Evolutionary conservation across 169 alveolate species (phyloP), one percentile per base, ranked within the genome.

Genomic region (Cryptosporidium sp.): DNA sequence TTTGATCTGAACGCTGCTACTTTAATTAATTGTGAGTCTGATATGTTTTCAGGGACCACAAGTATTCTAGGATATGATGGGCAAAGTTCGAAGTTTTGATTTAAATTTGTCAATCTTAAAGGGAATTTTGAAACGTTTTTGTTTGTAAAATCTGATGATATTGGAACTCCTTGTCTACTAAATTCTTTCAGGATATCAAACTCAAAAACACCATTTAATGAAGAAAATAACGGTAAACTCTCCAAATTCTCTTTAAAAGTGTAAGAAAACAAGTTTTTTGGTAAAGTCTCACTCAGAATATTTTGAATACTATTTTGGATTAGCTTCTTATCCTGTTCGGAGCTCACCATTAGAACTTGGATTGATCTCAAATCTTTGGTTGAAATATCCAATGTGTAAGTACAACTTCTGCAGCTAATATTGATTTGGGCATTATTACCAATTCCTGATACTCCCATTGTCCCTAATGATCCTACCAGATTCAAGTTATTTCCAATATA

Each of bases 1-100:
- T 85, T 93, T 48, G 93, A 92, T 70, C 95, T 85, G 70, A 85
- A 85, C 12, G 92, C 84, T 23, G 92, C 59, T 21, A 93, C 85
- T 59, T 75, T 80, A 62, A 71, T 51, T 31, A 93, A 41, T 18
- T 86, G 84, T 3, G 86, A 85, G 84, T 92, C 94, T 39, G 94
- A 35, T 26, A 93, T 67, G 67, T 55, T 62, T 62, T 59, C 84
- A 45, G 95, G 94, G 33, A 73, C 91, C 7, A 93, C 70, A 45
- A 92, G 35, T 10, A 65, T 33, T 43, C 91, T 71, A n/a, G 95
- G 95, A 65, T 93, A 93, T 9, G 93, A 91, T 23, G 85, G 70
- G 45, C 93, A 89, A 18, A 85, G 59, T 70, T 92, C 86, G 65
- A 69, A 92, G 69, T 92, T 91, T 26, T 59, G 69, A 39, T 93